Conservation (phyloP, 1,139 yeast species). For the Wickerhamomyces sp. region DNA sequence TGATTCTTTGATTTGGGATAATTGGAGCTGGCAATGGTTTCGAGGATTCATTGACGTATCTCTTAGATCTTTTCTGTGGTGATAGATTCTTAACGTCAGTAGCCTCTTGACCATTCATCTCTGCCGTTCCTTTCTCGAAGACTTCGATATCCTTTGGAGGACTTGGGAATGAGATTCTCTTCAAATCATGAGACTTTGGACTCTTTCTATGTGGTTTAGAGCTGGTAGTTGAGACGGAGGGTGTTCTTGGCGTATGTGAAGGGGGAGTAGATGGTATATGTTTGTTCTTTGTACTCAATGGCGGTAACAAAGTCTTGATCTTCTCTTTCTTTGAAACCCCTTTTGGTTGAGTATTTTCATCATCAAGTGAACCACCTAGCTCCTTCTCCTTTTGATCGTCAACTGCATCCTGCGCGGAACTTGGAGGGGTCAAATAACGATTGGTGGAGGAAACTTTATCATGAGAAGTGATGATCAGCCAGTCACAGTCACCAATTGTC, state of each 20-base stretch:
- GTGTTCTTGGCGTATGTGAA: background rate
- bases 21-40: slow-evolving; percentile 18
- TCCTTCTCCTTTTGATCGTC: slow-evolving; percentile 15
- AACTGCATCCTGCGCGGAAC: slow-evolving; percentile 12
- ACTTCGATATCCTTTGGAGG: slow-evolving; percentile 15
- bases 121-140: slow-evolving; percentile 10
- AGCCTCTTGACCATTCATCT: slow-evolving; percentile 1
- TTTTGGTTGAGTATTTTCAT: slow-evolving; percentile 1
- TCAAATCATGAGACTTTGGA: slow-evolving; percentile 12
- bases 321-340: slow-evolving; percentile 1
- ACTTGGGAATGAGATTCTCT: slow-evolving; percentile 18
- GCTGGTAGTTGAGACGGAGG: slow-evolving; percentile 1
- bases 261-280: background rate
- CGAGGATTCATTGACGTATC: background rate
- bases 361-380: slow-evolving; percentile 11
- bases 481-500: slow-evolving; percentile 31
- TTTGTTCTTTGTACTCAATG: slow-evolving; percentile 2
- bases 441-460: slow-evolving; percentile 24
- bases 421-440: slow-evolving; percentile 23
- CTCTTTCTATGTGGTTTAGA: slow-evolving; percentile 10
- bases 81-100: background rate
- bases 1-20: slow-evolving; percentile 16
- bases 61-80: slow-evolving; percentile 4
- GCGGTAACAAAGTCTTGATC: slow-evolving; percentile 7
- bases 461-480: slow-evolving; percentile 30